These are phyloP conservation scores for Globisporangium barbulae DNA, from an alignment of 352 stramenopile species.

Conservation along the genomic window DNA sequence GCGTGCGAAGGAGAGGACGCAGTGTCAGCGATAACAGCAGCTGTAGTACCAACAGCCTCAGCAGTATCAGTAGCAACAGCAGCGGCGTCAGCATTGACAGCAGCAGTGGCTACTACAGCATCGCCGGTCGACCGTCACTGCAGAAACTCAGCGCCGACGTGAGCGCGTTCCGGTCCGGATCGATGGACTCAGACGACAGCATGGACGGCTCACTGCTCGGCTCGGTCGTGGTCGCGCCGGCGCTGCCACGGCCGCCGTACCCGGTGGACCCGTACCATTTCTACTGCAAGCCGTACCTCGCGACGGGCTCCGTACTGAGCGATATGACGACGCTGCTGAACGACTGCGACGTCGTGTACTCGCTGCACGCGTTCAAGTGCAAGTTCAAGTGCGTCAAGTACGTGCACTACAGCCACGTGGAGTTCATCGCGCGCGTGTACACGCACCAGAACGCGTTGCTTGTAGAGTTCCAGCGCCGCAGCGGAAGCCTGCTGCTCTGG, in stretches of 20 bases:
- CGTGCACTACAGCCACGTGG: slow-evolving; percentile 79
- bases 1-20: slow-evolving; percentile 37
- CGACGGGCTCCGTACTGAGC: slow-evolving; percentile 31
- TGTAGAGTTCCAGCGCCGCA: slow-evolving; percentile 75
- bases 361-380: slow-evolving; percentile 68
- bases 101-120: slow-evolving; percentile 25
- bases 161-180: slow-evolving; percentile 21
- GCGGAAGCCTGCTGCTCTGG: slow-evolving; percentile 72
- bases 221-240: slow-evolving; percentile 38
- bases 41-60: slow-evolving; percentile 53
- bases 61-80: slow-evolving; percentile 38
- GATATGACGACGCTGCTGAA: slow-evolving; percentile 49
- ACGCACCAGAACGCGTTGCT: slow-evolving; percentile 37
- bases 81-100: slow-evolving; percentile 20
- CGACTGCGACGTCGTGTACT: slow-evolving; percentile 63
- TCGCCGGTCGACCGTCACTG: slow-evolving; percentile 28
- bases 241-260: slow-evolving; percentile 60
- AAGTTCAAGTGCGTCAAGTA: slow-evolving; percentile 89
- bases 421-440: slow-evolving; percentile 78
- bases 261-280: slow-evolving; percentile 84
- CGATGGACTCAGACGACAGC: slow-evolving; percentile 39
- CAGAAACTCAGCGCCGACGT: slow-evolving; percentile 36
- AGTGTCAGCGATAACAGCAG: slow-evolving; percentile 69
- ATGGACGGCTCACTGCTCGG: slow-evolving; percentile 29
- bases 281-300: slow-evolving; percentile 41